A percentile compares a stretch with the other conserved stretches of the same genome.
Conservation (phyloP, 2,329 filamentous ascomycete species). For the Claviceps sp. region DNA sequence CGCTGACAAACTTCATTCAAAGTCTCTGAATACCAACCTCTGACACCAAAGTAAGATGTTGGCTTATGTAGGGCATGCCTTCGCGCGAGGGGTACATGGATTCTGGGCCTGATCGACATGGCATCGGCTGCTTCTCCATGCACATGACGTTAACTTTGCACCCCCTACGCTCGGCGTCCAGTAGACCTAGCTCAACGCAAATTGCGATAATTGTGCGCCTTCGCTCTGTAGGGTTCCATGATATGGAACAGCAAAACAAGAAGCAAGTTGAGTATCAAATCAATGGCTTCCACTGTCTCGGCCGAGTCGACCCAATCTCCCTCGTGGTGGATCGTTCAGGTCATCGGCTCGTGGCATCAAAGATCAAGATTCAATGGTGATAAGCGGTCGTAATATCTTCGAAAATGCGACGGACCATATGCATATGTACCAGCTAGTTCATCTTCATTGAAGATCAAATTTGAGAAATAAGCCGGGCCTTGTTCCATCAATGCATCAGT, state of each 20-base stretch:
- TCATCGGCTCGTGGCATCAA: too few species aligned
- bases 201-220: background rate
- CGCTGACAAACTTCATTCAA: background rate
- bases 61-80: too few species aligned
- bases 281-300: background rate
- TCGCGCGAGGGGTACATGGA: too few species aligned
- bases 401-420: too few species aligned
- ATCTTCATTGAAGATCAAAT: too few species aligned
- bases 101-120: background rate
- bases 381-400: too few species aligned
- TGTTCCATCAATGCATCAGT: too few species aligned
- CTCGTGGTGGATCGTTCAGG: too few species aligned
- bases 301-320: background rate
- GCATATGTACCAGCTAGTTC: too few species aligned
- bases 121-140: background rate
- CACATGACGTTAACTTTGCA: background rate
- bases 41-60: background rate
- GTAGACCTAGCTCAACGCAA: background rate
- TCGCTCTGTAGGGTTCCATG: background rate
- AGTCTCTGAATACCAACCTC: background rate
- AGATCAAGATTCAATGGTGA: too few species aligned
- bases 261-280: background rate
- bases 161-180: background rate
- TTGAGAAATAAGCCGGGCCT: too few species aligned
- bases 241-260: background rate